Conservation (phyloP, 2,329 filamentous ascomycete species). For the Fusarium verticillioides region DNA sequence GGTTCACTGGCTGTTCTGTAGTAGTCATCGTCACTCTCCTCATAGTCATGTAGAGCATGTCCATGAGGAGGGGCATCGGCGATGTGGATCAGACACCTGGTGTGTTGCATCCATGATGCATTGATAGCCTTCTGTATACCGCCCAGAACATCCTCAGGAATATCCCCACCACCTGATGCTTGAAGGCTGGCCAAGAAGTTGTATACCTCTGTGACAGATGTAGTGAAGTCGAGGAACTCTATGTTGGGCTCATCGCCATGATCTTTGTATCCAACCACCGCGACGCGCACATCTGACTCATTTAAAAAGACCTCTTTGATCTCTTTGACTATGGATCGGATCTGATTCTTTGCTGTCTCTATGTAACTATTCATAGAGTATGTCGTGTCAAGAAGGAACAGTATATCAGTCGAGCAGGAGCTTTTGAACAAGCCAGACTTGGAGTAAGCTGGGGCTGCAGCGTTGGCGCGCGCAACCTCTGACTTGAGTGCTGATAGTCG, state of each 20-base stretch:
- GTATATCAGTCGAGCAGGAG: constrained; percentile 50
- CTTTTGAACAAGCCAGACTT: constrained; percentile 46
- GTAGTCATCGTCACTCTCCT: constrained; percentile 3
- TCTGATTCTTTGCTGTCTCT: constrained; percentile 48
- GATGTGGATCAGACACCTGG: constrained; percentile 40
- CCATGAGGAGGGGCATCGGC: constrained; percentile 29
- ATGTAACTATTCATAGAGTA: constrained; percentile 50
- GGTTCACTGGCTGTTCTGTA: background rate
- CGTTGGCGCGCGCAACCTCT: background rate
- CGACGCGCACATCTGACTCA: constrained; percentile 50
- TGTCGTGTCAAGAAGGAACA: constrained; percentile 54
- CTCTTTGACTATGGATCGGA: constrained; percentile 35
- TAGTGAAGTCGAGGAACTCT: constrained; percentile 21
- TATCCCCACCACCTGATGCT: constrained; percentile 46
- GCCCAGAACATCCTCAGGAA: constrained; percentile 52
- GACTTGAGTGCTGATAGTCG: background rate
- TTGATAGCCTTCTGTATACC: constrained; percentile 47
- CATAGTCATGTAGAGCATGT: background rate
- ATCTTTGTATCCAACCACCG: constrained; percentile 52
- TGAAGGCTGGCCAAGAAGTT: constrained; percentile 4
- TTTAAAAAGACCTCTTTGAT: constrained; percentile 51
- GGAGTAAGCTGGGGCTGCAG: background rate
- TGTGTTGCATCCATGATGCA: constrained; percentile 49
- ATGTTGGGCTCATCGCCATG: constrained; percentile 38
- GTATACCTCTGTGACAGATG: background rate